Evolutionary conservation across 2,329 filamentous ascomycete genomes (phyloP).

Genomic region (Drechslerella dactyloides): DNA sequence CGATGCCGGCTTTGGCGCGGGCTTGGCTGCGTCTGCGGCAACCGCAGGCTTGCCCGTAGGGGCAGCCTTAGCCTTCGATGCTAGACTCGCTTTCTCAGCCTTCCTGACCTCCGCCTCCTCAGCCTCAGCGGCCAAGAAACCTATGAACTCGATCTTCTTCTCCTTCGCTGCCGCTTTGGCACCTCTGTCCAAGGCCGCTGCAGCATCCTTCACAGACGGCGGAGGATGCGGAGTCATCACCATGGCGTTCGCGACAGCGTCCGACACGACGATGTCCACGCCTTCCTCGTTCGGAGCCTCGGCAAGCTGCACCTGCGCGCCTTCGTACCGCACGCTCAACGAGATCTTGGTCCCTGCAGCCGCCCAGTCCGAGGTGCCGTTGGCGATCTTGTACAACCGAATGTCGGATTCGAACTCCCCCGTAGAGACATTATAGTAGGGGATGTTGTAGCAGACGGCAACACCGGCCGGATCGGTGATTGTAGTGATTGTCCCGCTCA

Average conservation of each 20-base stretch:
- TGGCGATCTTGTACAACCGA: slow-evolving; percentile 73
- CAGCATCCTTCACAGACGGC: neutral
- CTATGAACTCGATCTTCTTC: neutral
- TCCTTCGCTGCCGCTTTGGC: neutral
- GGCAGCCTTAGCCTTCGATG: no score
- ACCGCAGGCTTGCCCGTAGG: neutral
- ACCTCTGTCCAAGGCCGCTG: neutral
- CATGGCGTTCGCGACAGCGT: neutral
- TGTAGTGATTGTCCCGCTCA: slow-evolving; percentile 61
- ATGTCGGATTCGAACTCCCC: slow-evolving; percentile 79
- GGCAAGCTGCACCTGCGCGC: slow-evolving; percentile 59
- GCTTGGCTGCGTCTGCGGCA: neutral
- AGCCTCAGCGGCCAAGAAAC: neutral
- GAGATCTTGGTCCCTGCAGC: slow-evolving; percentile 59
- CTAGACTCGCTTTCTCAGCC: neutral
- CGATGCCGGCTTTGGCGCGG: neutral
- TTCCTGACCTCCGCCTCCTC: neutral
- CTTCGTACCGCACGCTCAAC: slow-evolving; percentile 59
- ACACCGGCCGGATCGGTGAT: slow-evolving; percentile 77
- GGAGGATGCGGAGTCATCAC: neutral
- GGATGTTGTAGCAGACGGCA: slow-evolving; percentile 82
- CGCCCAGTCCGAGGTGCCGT: slow-evolving; percentile 63
- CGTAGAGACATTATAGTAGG: slow-evolving; percentile 69
- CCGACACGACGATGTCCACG: slow-evolving; percentile 23
- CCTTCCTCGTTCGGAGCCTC: slow-evolving; percentile 54